Conservation (phyloP, 441 rosid genomes). For the Dalechampia spathulata region DNA sequence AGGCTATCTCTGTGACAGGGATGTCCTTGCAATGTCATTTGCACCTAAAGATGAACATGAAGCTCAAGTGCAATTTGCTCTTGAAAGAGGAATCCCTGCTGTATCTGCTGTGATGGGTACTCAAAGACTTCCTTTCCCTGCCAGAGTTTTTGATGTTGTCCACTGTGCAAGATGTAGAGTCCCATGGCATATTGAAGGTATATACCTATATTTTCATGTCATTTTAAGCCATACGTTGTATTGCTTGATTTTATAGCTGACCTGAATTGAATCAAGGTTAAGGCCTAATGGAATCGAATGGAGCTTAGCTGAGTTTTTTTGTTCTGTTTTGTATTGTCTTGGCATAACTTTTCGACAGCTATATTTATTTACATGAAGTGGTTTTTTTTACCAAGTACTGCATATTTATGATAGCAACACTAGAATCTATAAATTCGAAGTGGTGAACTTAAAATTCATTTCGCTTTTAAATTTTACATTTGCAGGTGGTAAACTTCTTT, state of each 20-base stretch:
- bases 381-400: too few species aligned
- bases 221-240: too few species aligned
- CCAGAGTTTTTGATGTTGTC: conserved; percentile 74
- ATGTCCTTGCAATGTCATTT: conserved; percentile 76
- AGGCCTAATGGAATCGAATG: too few species aligned
- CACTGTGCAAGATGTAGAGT: conserved; percentile 99
- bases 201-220: too few species aligned
- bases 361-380: neutral
- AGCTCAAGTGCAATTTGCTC: conserved; percentile 95
- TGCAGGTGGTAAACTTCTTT: conserved; percentile 85
- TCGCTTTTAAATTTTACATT: neutral
- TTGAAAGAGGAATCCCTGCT: conserved; percentile 96
- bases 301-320: neutral
- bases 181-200: conserved; percentile 99
- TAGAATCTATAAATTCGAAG: neutral
- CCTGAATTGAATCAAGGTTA: too few species aligned
- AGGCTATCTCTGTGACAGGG: conserved; percentile 82
- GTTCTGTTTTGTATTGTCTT: neutral
- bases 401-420: neutral
- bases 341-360: neutral
- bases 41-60: conserved; percentile 99
- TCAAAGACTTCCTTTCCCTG: conserved; percentile 84
- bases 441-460: neutral
- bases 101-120: conserved; percentile 98
- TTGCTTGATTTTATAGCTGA: too few species aligned